A percentile compares a stretch with the other conserved stretches of the same genome.
These are phyloP conservation scores for Kondoa subrosea DNA, from an alignment of 768 basidiomycete species.

Conservation along the genomic window DNA sequence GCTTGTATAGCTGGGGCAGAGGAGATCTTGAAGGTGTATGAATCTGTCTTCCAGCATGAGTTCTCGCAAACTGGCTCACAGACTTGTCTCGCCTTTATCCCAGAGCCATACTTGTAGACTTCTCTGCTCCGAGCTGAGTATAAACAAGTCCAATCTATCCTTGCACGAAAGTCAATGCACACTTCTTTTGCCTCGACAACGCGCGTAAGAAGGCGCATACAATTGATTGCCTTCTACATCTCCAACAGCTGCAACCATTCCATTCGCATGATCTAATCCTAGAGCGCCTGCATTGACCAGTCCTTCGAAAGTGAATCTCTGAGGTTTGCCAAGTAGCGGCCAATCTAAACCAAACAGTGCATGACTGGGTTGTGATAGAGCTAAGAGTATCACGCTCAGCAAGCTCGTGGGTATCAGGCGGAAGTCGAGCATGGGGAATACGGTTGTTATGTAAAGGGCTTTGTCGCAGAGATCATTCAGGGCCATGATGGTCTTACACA, in stretches of 20 bases:
- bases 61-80: not conserved
- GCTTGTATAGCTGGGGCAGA: conserved; percentile 13
- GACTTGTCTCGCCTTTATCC: conserved; percentile 48
- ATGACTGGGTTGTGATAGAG: not conserved
- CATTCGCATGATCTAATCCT: conserved; percentile 50
- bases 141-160: conserved; percentile 58
- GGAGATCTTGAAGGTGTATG: conserved; percentile 25
- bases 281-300: conserved; percentile 62
- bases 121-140: conserved; percentile 57
- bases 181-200: not conserved
- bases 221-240: conserved; percentile 94
- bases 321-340: conserved; percentile 3
- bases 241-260: conserved; percentile 69
- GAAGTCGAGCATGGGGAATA: not conserved
- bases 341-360: not conserved
- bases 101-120: conserved; percentile 62
- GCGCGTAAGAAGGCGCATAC: conserved; percentile 43
- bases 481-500: too few species aligned
- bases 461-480: too few species aligned
- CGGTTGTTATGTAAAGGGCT: too few species aligned
- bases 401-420: not conserved
- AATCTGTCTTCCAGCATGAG: conserved; percentile 15
- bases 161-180: not conserved
- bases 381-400: not conserved
- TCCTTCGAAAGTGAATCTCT: conserved; percentile 64